Base-by-base conservation (phyloP, 192 early-diverging fungal genomes). In the Mortierella hygrophila region DNA sequence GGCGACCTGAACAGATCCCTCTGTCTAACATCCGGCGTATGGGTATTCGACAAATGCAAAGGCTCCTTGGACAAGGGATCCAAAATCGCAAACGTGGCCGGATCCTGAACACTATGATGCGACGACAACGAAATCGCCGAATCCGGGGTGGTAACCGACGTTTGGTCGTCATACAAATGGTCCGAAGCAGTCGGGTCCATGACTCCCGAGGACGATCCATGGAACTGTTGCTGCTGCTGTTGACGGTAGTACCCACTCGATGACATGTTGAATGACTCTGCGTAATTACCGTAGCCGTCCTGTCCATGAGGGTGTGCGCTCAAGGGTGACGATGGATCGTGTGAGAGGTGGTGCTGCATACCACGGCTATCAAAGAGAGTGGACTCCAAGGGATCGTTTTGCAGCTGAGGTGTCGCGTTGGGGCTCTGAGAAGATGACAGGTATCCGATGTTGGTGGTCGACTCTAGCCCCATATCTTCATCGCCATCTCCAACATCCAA, bases 401-500 rank as follows among this genome's bases (percentile, higher is more conserved):
- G 57, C 0, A 74, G 46, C 2, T 72, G 77, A 37, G 68, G 70
- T 15, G 70, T 68, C 5, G 42, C 69, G 13, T 46, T 70, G 18
- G 83, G 83, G 35, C 83, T 80, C 26, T 63, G 73, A 9, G 70
- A 47, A 9, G 37, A 54, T 55, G 83, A 73, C 0, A 23, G 26
- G 32, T 46, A 57, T 54, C 54, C 82, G 4, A 49, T 26, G 44
- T 52, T 76, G 46, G 2, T 26, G 18, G 35, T 18, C 29, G 26
- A 26, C 13, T 75, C 78, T 4, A 7, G 72, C 2, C 7, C 23
- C 37, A 42, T 40, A n/a, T 79, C 88, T 21, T 92, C 91, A 37
- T 92, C 91, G 2, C 79, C 69, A 46, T 90, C 91, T 10, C 88
- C 87, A 32, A 79, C 75, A 41, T 92, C 91, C 54, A 86, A 88